Base-by-base conservation (phyloP, 495 filamentous ascomycete species). In the Penicillium coprophilum region DNA sequence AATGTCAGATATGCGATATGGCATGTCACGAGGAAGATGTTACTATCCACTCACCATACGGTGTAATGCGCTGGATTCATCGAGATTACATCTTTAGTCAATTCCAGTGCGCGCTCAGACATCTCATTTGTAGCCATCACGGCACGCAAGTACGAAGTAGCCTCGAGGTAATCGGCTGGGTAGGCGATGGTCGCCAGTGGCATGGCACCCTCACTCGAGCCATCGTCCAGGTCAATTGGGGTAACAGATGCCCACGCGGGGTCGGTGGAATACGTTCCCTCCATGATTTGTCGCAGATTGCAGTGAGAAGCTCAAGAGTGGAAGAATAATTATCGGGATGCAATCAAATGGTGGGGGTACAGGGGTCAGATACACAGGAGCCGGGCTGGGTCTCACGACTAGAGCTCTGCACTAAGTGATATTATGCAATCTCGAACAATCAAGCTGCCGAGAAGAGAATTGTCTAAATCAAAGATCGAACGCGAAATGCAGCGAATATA, bases 51-150 rank as follows among this genome's bases (percentile, higher is more conserved):
- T 59, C 69, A 87, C 94, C 94, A 98, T 53, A 97, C 91, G 6
- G 95, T 98, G 75, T 98, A 98, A 71, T 97, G 95, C 10, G 93
- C 91, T 7, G 94, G 90, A 71, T 98, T 98, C 82, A 96, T 83
- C 17, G 76, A 71, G 66, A 97, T 97, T 55, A 97, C 85, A 66
- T 92, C 83, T 59, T 90, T 85, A 2, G 94, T 97, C 45, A 98
- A 83, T n/a, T 77, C 77, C 23, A 98, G 74, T 30, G 85, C 90
- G 40, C 94, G 81, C 34, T 86, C 80, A 15, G 87, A 88, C 75
- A 88, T 80, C 71, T 98, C 94, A 68, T 96, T 89, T 17, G 75
- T 75, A 6, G 88, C 86, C 94, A 97, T 98, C 54, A 96, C 83
- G 31, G 94, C 92, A 24, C 94, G 88, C 46, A 98, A 85, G 71